phyloP scores from a whole-genome alignment of 2,329 filamentous ascomycete genomes.

The Penicillium griseofulvum region DNA sequence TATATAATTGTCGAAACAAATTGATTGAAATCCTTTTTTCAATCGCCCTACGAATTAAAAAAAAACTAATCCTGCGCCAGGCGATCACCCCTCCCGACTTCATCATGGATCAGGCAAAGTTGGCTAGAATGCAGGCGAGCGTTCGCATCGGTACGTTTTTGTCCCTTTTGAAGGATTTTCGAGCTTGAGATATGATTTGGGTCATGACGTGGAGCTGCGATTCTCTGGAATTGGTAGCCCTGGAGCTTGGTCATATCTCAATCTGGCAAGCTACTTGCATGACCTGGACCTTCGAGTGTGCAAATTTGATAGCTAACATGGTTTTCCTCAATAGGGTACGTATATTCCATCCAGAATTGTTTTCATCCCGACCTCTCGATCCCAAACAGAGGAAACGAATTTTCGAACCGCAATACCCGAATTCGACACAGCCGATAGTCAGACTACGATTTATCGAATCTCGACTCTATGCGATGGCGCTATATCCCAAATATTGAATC shows the following conservation, averaged over 20 bases:
- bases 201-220: slow-evolving; percentile 10
- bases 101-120: slow-evolving; percentile 65
- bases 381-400: not conserved
- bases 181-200: not conserved
- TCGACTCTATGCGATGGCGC: not conserved
- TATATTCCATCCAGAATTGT: slow-evolving; percentile 8
- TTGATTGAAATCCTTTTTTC: not conserved
- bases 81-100: slow-evolving; percentile 29
- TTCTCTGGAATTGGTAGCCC: slow-evolving; percentile 1
- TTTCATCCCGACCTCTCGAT: not conserved
- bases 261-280: not conserved
- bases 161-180: slow-evolving; percentile 1
- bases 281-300: not conserved
- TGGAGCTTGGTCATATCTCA: slow-evolving; percentile 8
- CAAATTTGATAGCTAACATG: slow-evolving; percentile 15
- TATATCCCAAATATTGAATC: not conserved
- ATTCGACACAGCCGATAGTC: slow-evolving; percentile 1
- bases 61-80: slow-evolving; percentile 18
- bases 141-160: slow-evolving; percentile 67
- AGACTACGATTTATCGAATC: not conserved
- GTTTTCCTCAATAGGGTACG: slow-evolving; percentile 26
- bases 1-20: not conserved
- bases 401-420: slow-evolving; percentile 1
- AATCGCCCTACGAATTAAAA: slow-evolving; percentile 4
- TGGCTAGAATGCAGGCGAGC: slow-evolving; percentile 64